These are phyloP conservation scores for Populus trichocarpa DNA, from an alignment of 441 rosid species.

Conservation along the genomic window DNA sequence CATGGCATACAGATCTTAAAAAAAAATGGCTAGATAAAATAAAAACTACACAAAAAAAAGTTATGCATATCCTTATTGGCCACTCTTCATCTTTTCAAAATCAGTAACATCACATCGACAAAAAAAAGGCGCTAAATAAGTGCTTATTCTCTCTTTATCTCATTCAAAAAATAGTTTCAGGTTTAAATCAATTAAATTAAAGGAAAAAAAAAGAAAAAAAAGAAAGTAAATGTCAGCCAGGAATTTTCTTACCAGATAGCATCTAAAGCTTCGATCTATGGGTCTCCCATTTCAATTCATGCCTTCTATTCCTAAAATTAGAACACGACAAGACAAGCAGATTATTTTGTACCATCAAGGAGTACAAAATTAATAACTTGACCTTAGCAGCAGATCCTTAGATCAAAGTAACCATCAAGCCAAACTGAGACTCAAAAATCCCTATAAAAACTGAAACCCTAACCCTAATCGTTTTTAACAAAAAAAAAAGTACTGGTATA, in stretches of 20 bases:
- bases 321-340: neutral
- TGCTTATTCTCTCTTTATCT: neutral
- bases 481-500: neutral
- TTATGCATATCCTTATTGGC: neutral
- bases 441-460: neutral
- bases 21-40: neutral
- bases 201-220: neutral
- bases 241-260: neutral
- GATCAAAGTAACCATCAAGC: neutral
- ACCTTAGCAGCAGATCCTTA: conserved; percentile 1
- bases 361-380: neutral
- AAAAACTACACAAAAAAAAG: neutral
- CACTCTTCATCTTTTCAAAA: neutral
- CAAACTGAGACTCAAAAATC: neutral
- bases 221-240: neutral
- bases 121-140: neutral
- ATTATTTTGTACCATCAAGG: neutral
- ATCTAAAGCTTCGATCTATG: neutral
- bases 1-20: too few relatives aligned
- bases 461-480: neutral
- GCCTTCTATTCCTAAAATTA: neutral
- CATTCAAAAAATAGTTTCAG: neutral
- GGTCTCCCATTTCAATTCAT: neutral
- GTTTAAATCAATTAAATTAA: neutral
- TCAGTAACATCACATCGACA: neutral